These are phyloP conservation scores for Lentinus brumalis DNA, from an alignment of 768 basidiomycete genomes.

Conservation along the genomic window DNA sequence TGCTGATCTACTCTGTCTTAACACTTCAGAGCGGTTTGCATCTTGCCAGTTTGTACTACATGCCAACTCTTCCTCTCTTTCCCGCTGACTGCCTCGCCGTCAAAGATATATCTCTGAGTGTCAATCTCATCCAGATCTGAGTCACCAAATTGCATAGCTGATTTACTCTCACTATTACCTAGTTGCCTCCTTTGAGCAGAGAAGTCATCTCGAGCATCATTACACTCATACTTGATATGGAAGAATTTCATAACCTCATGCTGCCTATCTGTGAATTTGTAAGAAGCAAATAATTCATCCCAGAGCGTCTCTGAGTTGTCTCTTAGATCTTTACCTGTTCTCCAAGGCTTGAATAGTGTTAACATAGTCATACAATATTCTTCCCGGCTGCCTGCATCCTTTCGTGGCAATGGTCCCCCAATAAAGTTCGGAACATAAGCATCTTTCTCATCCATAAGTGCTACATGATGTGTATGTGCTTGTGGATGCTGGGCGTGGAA, in stretches of 20 bases:
- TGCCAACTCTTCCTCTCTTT: not conserved
- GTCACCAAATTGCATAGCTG: not conserved
- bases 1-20: not conserved
- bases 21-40: not conserved
- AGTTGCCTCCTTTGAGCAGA: not conserved
- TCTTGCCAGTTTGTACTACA: not conserved
- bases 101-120: not conserved
- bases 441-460: not conserved
- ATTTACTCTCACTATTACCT: not conserved
- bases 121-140: not conserved
- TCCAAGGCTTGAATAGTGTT: slow-evolving; percentile 38
- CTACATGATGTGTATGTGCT: not conserved
- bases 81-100: not conserved
- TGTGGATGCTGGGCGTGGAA: not conserved
- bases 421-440: slow-evolving; percentile 34
- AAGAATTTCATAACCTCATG: slow-evolving; percentile 7
- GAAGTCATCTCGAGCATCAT: slow-evolving; percentile 12
- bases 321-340: slow-evolving; percentile 32
- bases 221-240: slow-evolving; percentile 10
- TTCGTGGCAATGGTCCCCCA: slow-evolving; percentile 30
- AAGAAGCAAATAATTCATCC: slow-evolving; percentile 3
- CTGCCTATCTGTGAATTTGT: not conserved
- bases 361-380: slow-evolving; percentile 38
- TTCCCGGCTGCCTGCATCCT: slow-evolving; percentile 35
- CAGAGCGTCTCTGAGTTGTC: not conserved